phyloP scores from a whole-genome alignment of 495 filamentous ascomycete genomes.

The Paragyromitra xinjiangensis region DNA sequence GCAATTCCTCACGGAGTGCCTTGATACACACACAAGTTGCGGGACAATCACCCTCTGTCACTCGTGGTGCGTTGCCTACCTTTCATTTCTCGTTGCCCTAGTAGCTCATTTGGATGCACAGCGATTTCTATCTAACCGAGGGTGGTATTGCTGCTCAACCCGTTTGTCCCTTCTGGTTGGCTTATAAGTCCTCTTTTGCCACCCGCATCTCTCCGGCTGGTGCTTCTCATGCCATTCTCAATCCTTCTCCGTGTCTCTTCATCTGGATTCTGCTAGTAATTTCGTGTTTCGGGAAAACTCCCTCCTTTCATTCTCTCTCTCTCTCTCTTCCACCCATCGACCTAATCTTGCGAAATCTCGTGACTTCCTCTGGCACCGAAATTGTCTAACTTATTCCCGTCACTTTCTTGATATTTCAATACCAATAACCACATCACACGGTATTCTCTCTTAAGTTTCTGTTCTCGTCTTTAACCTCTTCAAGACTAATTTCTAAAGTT shows the following conservation, averaged over 20 bases:
- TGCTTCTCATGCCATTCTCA: not conserved
- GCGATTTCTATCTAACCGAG: not conserved
- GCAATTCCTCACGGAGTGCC: not conserved
- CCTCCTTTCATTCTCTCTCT: not conserved
- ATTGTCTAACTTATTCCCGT: not conserved
- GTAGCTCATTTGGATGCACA: not conserved
- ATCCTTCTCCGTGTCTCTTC: not conserved
- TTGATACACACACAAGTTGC: not conserved
- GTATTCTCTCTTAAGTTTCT: not conserved
- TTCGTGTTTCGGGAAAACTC: not conserved
- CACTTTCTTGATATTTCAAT: not conserved
- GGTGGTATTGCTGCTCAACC: not conserved
- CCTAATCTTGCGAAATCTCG: not conserved
- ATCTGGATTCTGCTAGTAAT: not conserved
- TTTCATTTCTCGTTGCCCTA: not conserved
- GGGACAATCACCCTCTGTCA: constrained; percentile 22
- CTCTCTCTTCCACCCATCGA: not conserved
- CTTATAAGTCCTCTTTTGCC: not conserved
- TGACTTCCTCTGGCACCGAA: not conserved
- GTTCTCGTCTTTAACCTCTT: not conserved
- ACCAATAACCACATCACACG: not conserved
- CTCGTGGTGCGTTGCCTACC: constrained; percentile 3
- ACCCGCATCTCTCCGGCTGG: not conserved
- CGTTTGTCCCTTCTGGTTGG: not conserved
- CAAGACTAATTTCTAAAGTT: not conserved